phyloP scores from a whole-genome alignment of 495 filamentous ascomycete genomes.

The Annulohypoxylon nitens region DNA sequence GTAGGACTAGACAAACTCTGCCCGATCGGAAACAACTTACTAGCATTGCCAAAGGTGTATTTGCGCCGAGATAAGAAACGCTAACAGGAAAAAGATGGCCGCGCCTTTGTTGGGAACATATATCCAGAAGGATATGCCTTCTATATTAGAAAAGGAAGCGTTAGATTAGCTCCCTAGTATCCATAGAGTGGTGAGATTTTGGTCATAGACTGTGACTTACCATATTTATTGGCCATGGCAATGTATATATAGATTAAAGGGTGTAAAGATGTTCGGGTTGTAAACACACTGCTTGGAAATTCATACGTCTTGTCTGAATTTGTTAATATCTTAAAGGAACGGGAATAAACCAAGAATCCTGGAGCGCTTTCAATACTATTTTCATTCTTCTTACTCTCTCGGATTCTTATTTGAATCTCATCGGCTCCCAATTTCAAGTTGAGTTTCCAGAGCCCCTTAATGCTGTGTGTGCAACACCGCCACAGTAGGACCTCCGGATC shows the following conservation, averaged over 20 bases:
- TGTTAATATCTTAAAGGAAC: background rate
- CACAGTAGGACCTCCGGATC: slow-evolving; percentile 12
- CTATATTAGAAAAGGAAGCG: background rate
- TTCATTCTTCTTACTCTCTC: background rate
- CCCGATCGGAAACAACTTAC: background rate
- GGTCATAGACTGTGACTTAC: background rate
- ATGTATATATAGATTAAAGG: background rate
- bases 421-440: background rate
- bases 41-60: slow-evolving; percentile 16
- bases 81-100: background rate
- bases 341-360: background rate
- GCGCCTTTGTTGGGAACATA: slow-evolving; percentile 18
- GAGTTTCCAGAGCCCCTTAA: background rate
- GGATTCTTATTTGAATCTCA: background rate
- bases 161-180: background rate
- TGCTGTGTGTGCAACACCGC: background rate
- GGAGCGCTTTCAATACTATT: background rate
- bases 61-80: background rate
- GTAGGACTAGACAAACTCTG: background rate
- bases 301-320: background rate
- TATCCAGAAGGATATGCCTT: slow-evolving; percentile 9
- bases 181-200: background rate
- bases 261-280: too few relatives aligned
- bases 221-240: slow-evolving; percentile 3
- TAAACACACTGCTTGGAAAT: too few relatives aligned